Evolutionary conservation across 495 filamentous ascomycete genomes (phyloP), one percentile per base, ranked within the genome.

Genomic region (Aspergillus bertholletiae): DNA sequence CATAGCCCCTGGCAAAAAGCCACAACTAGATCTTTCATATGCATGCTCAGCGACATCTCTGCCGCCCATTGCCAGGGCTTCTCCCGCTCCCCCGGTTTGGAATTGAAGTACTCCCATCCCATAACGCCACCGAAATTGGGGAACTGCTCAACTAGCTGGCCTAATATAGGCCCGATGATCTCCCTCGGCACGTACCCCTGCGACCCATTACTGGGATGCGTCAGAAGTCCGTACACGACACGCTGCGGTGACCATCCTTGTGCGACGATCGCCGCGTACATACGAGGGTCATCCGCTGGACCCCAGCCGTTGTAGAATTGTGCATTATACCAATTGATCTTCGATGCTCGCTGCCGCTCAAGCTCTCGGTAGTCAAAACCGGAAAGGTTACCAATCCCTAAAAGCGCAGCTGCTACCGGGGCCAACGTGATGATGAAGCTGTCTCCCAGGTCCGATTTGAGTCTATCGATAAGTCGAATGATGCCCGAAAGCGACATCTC

Each of bases 231-330:
- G 37, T 86, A 72, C 1, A 93, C 84, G 12, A 94, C 69, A 61
- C 87, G 86, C 9, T 78, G 68, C 1, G 88, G 74, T 2, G 76
- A 70, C 82, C 83, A 92, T 5, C 88, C 87, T 27, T 72, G 67
- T 3, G 71, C 55, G n/a, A 93, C 67, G 49, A 89, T 83, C 35
- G 73, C 65, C 46, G 88, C 82, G 59, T 86, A 91, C 65, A 80
- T 77, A n/a, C 69, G 61, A 0, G 84, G 78, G 57, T 75, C 77
- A 12, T 75, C 74, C 22, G 88, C 74, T 24, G 74, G 74, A 13
- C 89, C 90, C 80, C 87, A 95, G 2, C 88, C 88, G 59, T 86
- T 88, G 62, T 95, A 95, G 62, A 94, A 94, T 64, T 94, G 90
- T 13, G 83, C 72, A 55, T 94, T 94, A 61, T 94, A 94, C 83